Evolutionary conservation across 345 rosid species (phyloP).

Genomic region (Eucalyptus tenuipes): DNA sequence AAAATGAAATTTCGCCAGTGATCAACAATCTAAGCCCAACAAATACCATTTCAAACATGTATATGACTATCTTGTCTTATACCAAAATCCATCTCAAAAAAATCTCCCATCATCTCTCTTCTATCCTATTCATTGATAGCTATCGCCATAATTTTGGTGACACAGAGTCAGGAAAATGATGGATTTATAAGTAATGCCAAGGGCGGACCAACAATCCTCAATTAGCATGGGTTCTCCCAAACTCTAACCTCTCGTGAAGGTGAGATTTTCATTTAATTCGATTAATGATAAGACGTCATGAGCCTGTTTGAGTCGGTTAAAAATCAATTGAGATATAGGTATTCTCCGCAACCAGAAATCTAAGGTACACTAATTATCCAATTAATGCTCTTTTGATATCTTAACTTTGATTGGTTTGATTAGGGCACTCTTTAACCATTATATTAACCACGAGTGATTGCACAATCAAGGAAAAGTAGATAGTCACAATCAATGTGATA

Average conservation of each 20-base stretch:
- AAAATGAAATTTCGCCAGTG: too few species aligned
- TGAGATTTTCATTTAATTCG: neutral
- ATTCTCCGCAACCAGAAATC: accelerated
- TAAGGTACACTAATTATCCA: too few species aligned
- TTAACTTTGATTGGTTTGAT: neutral
- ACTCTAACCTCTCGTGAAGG: neutral
- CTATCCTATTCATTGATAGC: accelerated
- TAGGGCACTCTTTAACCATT: too few species aligned
- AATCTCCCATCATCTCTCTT: neutral
- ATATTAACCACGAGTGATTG: accelerated
- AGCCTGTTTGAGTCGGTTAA: accelerated
- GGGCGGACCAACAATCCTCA: neutral
- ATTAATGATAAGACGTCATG: accelerated
- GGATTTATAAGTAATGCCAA: neutral
- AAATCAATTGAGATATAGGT: too few species aligned
- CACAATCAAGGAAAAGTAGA: too few species aligned
- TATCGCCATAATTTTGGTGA: accelerated
- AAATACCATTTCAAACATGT: too few species aligned
- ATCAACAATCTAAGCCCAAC: too few species aligned
- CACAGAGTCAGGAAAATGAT: accelerated
- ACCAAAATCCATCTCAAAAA: accelerated
- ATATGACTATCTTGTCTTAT: too few species aligned
- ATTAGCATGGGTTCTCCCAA: accelerated
- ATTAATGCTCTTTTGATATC: neutral
- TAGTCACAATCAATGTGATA: too few species aligned